Evolutionary conservation across 73 alveolate genomes (phyloP).

Genomic region (Paramecium sexaurelia): DNA sequence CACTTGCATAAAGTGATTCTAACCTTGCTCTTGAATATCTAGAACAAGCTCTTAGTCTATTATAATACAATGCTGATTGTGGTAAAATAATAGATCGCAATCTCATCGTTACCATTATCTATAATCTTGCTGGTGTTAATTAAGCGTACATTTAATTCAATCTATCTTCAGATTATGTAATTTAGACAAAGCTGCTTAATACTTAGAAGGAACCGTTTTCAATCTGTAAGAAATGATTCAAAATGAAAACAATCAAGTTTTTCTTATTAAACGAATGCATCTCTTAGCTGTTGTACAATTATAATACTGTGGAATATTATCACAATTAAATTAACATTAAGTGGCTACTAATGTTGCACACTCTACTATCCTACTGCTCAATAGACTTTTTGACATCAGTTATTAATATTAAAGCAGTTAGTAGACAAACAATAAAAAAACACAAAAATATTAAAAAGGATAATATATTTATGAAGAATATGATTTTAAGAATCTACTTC

Average conservation of each 20-base stretch:
- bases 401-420: slow-evolving; percentile 17
- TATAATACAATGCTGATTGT: not conserved
- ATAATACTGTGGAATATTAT: slow-evolving; percentile 6
- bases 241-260: not conserved
- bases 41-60: not conserved
- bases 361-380: not conserved
- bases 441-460: not conserved
- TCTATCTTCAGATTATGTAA: not conserved
- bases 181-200: not conserved
- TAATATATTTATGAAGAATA: not conserved
- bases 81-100: slow-evolving; percentile 53
- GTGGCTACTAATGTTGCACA: not conserved
- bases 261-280: slow-evolving; percentile 4
- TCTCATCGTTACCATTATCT: slow-evolving; percentile 15
- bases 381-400: slow-evolving; percentile 29
- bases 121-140: slow-evolving; percentile 13
- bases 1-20: not conserved
- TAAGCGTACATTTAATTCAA: not conserved
- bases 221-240: not conserved
- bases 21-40: not conserved
- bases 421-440: not conserved
- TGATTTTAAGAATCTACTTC: slow-evolving; percentile 12
- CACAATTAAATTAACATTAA: not conserved
- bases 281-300: not conserved
- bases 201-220: slow-evolving; percentile 11